phyloP scores from a whole-genome alignment of 495 filamentous ascomycete species.

The Penicillium steckii region DNA sequence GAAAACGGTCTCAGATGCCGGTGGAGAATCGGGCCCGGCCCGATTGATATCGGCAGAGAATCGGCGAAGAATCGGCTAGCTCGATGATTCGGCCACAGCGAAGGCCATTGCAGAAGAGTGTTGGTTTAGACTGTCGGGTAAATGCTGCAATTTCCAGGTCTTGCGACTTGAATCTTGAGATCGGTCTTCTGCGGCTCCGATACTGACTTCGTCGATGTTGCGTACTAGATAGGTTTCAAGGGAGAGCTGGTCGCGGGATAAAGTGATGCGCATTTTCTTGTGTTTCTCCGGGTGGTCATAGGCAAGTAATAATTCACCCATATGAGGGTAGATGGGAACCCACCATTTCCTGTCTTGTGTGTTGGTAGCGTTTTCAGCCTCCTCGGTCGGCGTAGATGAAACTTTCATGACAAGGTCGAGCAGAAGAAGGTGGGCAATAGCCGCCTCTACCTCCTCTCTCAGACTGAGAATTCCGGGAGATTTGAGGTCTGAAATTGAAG shows the following conservation, averaged over 20 bases:
- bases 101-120: conserved; percentile 33
- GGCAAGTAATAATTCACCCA: conserved; percentile 37
- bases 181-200: conserved; percentile 8
- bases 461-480: conserved; percentile 36
- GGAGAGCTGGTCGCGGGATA: conserved; percentile 34
- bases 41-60: too few relatives aligned
- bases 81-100: conserved; percentile 19
- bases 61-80: neutral
- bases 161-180: conserved; percentile 10
- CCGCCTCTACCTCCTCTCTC: conserved; percentile 37
- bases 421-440: conserved; percentile 37
- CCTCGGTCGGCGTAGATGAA: conserved; percentile 13
- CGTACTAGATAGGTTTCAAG: conserved; percentile 24
- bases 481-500: conserved; percentile 32
- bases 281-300: conserved; percentile 15
- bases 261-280: conserved; percentile 37
- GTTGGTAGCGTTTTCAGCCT: neutral
- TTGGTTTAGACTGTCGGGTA: neutral
- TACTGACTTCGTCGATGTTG: conserved; percentile 19
- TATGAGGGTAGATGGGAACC: conserved; percentile 40
- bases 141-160: conserved; percentile 26
- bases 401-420: conserved; percentile 39
- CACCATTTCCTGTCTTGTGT: conserved; percentile 16
- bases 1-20: conserved; percentile 7
- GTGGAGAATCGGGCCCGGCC: conserved; percentile 1